These are phyloP conservation scores for Nemania sp. DNA, from an alignment of 2,329 filamentous ascomycete species.

Conservation along the genomic window DNA sequence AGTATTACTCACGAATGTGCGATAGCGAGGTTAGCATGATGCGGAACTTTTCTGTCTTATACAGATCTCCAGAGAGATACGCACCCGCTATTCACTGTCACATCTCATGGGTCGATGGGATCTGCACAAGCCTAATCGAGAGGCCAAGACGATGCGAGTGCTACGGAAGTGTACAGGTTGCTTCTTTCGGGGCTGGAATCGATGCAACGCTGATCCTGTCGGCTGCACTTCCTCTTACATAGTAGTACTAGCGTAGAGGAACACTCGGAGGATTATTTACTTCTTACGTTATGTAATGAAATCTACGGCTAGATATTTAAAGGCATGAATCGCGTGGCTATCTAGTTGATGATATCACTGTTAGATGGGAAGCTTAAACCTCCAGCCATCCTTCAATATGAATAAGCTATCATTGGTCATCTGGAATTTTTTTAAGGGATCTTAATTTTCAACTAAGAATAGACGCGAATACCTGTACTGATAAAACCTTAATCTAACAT, in stretches of 20 bases:
- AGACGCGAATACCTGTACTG: no score
- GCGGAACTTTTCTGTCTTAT: neutral
- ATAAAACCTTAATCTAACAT: no score
- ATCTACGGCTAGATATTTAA: neutral
- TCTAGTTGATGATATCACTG: neutral
- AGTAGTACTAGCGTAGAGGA: neutral
- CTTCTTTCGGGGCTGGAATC: slow-evolving; percentile 10
- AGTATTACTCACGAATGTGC: no score
- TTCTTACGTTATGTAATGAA: neutral
- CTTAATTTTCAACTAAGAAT: no score
- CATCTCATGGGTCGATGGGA: neutral
- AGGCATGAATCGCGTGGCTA: neutral
- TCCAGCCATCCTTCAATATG: no score
- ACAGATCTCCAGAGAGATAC: neutral
- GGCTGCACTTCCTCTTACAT: slow-evolving; percentile 10
- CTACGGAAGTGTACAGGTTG: neutral
- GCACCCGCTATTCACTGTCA: neutral
- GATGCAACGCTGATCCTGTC: slow-evolving; percentile 11
- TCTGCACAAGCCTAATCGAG: neutral
- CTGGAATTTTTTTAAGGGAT: no score
- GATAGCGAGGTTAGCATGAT: neutral
- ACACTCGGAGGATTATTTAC: neutral
- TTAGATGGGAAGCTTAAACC: neutral
- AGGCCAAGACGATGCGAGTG: neutral
- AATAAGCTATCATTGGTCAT: no score